phyloP scores from a whole-genome alignment of 371 early-diverging fungal genomes.

The Apophysomyces sp. region DNA sequence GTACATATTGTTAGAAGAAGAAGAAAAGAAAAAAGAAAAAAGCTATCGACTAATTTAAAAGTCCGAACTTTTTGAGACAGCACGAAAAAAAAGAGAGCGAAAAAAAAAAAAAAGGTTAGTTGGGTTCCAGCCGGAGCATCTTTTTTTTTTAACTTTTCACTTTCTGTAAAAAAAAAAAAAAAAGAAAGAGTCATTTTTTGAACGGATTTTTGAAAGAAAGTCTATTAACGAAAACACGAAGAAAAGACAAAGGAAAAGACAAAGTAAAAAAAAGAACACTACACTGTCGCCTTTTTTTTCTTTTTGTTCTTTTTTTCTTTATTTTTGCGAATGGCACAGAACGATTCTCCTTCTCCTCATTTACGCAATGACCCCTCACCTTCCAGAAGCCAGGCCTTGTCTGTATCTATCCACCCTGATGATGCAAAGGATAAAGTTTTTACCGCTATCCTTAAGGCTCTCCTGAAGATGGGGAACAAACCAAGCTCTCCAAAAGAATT shows the following conservation, averaged over 20 bases:
- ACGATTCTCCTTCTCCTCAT: background rate
- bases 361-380: background rate
- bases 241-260: background rate
- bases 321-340: background rate
- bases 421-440: slow-evolving; percentile 84
- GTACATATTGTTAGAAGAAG: background rate
- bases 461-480: slow-evolving; percentile 70
- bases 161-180: slow-evolving; percentile 2
- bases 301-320: background rate
- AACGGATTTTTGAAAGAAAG: background rate
- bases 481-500: slow-evolving; percentile 84
- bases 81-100: background rate
- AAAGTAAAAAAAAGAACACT: background rate
- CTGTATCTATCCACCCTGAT: slow-evolving; percentile 61
- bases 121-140: background rate
- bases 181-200: no score
- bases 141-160: background rate
- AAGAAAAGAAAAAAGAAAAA: background rate
- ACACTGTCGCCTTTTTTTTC: background rate
- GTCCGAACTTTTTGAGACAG: background rate
- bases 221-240: background rate
- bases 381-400: slow-evolving; percentile 10
- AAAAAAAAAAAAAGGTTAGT: no score
- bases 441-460: slow-evolving; percentile 76
- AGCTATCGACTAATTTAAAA: background rate